These are phyloP conservation scores for Stagonosporopsis cucurbitacearum DNA, from an alignment of 2,329 filamentous ascomycete species.

Conservation along the genomic window DNA sequence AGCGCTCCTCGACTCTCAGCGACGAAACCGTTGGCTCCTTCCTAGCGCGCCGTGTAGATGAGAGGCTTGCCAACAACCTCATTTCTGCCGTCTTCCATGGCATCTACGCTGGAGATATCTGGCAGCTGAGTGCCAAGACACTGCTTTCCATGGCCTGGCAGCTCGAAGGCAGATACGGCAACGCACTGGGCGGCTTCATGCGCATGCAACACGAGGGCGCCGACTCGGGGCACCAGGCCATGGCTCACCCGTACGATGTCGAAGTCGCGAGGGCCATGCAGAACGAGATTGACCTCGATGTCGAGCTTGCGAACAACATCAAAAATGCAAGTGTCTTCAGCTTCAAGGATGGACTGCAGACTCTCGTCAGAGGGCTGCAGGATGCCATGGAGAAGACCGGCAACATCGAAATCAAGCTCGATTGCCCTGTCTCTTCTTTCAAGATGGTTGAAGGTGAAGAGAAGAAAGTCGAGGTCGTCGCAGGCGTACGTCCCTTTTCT, in stretches of 20 bases:
- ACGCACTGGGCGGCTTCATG: conserved; percentile 30
- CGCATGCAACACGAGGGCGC: conserved; percentile 25
- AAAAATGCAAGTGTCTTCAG: conserved; percentile 50
- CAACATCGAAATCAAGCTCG: conserved; percentile 50
- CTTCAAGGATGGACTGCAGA: conserved; percentile 53
- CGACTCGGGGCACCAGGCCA: not conserved
- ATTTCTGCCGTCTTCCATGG: conserved; percentile 80
- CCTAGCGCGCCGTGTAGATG: conserved; percentile 62
- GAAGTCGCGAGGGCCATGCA: conserved; percentile 37
- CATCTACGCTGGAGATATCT: conserved; percentile 89
- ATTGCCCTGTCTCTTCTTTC: conserved; percentile 36
- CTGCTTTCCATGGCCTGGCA: conserved; percentile 60
- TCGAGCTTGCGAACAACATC: conserved; percentile 41
- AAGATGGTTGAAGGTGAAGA: conserved; percentile 20
- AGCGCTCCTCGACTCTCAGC: conserved; percentile 46
- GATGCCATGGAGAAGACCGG: conserved; percentile 45
- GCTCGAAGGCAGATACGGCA: conserved; percentile 56
- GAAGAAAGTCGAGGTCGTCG: conserved; percentile 32
- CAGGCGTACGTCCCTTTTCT: conserved; percentile 28
- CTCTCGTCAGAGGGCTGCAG: conserved; percentile 48
- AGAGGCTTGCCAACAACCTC: conserved; percentile 71
- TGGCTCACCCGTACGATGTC: conserved; percentile 33
- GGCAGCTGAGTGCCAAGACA: conserved; percentile 75
- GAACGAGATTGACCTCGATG: conserved; percentile 46
- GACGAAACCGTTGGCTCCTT: conserved; percentile 79